Evolutionary conservation across 1,284 basidiomycete species (phyloP), one percentile per base, ranked within the genome.

Genomic region (Cystobasidium sp.): DNA sequence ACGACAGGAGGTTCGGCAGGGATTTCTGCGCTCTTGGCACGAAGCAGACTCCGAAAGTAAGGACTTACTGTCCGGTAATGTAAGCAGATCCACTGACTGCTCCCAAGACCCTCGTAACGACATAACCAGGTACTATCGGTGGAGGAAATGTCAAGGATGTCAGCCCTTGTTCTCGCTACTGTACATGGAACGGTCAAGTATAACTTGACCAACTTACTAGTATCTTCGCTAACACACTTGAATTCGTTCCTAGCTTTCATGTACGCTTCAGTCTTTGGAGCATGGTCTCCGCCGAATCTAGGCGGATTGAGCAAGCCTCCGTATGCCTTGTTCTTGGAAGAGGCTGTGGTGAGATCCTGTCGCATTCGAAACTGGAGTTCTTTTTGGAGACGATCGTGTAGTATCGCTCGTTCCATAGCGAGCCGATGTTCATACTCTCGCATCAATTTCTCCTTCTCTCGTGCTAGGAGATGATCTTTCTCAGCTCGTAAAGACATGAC

Each of bases 41-140:
- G 5, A 31, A 31, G 31, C 5, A 31, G 31, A 31, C 31, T 2
- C 31, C 31, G 44, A 12, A n/a, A 51, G 18, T 10, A 20, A 18
- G 22, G 46, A 46, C 64, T 43, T 37, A 53, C 64, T 31, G 22
- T 10, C 64, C 64, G 10, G 47, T 24, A 53, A 66, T 47, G 51
- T 66, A 66, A 6, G 64, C 64, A 47, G 47, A 49, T n/a, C 64
- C 64, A 49, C 64, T 68, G 1, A 68, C 66, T 8, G 66, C 52
- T 10, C 66, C 66, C 12, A 68, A 39, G 7, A 68, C 55, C 31
- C 55, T 31, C 6, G 52, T 56, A 12, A 68, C 66, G 7, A 47
- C 39, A 24, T 56, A 68, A 41, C 55, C 55, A 47, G 52, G 41
- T 20, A 68, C 66, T 68, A 41, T 12, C 41, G 12, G 37, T n/a